Conservation (phyloP, 495 filamentous ascomycete species). For the Xylaria intraflava region DNA sequence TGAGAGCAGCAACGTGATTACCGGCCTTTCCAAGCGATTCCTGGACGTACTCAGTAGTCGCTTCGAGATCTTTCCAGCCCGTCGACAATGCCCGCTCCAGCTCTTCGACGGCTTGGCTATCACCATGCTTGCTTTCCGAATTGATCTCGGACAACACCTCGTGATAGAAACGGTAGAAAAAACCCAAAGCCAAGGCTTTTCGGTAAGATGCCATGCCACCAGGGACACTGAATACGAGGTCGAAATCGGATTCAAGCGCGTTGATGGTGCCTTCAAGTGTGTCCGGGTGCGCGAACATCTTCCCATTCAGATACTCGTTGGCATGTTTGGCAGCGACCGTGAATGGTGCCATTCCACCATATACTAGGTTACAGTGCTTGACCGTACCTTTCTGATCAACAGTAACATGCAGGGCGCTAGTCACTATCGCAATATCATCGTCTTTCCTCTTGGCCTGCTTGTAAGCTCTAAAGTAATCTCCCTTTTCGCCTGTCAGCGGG, state of each 20-base stretch:
- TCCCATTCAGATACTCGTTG: slow-evolving; percentile 61
- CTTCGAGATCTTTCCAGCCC: slow-evolving; percentile 55
- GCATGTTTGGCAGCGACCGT: slow-evolving; percentile 79
- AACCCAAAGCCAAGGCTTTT: slow-evolving; percentile 79
- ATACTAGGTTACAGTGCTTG: slow-evolving; percentile 66
- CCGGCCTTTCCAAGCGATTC: slow-evolving; percentile 73
- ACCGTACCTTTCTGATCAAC: slow-evolving; percentile 61
- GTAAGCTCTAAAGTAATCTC: slow-evolving; percentile 70
- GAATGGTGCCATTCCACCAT: slow-evolving; percentile 83
- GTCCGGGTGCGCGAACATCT: slow-evolving; percentile 68
- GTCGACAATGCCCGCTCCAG: slow-evolving; percentile 60
- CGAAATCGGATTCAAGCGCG: slow-evolving; percentile 78
- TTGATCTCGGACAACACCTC: slow-evolving; percentile 47
- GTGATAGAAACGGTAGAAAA: slow-evolving; percentile 88
- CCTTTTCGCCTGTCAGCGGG: slow-evolving; percentile 60
- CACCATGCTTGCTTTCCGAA: slow-evolving; percentile 36
- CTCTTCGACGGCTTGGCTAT: slow-evolving; percentile 56
- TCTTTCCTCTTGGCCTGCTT: slow-evolving; percentile 96
- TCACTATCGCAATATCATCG: slow-evolving; percentile 96
- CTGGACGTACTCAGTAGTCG: slow-evolving; percentile 59
- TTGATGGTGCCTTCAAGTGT: slow-evolving; percentile 86
- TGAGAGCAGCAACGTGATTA: slow-evolving; percentile 84
- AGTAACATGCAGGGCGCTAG: slow-evolving; percentile 66
- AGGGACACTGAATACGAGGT: slow-evolving; percentile 77
- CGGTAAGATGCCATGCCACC: slow-evolving; percentile 96